A percentile compares a stretch with the other conserved stretches of the same genome.
These are phyloP conservation scores for Candida tetrigidarum DNA, from an alignment of 1,139 yeast genomes.

Conservation along the genomic window DNA sequence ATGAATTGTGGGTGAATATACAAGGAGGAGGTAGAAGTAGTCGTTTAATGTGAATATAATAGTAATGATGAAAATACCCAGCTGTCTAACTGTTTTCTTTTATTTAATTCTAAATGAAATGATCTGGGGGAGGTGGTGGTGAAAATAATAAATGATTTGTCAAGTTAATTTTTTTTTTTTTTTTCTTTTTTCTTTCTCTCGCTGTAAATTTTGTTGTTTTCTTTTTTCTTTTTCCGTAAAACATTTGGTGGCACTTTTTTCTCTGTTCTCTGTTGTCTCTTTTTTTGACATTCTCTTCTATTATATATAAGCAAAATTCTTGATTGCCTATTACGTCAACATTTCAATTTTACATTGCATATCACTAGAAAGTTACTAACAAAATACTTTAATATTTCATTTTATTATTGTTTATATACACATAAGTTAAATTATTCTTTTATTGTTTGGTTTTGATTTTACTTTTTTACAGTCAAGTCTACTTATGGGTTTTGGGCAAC, in stretches of 20 bases:
- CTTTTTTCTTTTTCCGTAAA: not conserved
- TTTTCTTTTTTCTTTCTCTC: not conserved
- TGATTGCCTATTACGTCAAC: not conserved
- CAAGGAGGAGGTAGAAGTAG: not conserved
- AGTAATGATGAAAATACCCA: no score
- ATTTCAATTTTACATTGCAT: no score
- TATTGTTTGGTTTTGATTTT: not conserved
- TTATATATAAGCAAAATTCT: not conserved
- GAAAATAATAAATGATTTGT: conserved; percentile 2
- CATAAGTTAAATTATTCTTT: not conserved
- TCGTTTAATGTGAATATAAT: no score
- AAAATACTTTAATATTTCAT: no score
- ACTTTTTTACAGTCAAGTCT: no score
- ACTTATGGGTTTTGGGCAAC: conserved; percentile 54
- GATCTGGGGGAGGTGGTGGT: not conserved
- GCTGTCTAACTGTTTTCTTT: no score
- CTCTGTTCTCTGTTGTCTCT: no score
- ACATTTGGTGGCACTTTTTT: conserved; percentile 1
- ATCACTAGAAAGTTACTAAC: no score
- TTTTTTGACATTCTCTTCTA: not conserved
- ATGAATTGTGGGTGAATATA: not conserved
- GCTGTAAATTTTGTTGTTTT: not conserved
- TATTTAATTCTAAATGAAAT: not conserved
- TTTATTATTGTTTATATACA: conserved; percentile 3
- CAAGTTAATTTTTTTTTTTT: not conserved